Evolutionary conservation across 805 yeast genomes (phyloP).

Genomic region (Naumovozyma baii): DNA sequence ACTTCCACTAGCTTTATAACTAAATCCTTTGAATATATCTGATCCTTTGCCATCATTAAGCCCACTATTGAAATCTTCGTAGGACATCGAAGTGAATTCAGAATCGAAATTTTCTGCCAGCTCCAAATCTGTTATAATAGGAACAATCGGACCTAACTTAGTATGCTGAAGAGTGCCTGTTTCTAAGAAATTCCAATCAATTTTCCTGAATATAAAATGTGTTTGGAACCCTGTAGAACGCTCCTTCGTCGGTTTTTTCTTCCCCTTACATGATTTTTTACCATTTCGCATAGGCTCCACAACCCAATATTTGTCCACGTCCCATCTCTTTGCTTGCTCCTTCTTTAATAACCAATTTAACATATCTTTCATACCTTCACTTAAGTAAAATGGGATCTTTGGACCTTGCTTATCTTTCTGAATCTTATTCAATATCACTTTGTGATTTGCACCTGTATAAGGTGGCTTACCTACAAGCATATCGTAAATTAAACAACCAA

Average conservation of each 20-base stretch:
- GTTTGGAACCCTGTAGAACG: conserved; percentile 36
- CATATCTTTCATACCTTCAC: conserved; percentile 73
- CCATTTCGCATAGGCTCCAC: conserved; percentile 6
- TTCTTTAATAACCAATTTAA: conserved; percentile 56
- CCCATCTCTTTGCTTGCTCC: conserved; percentile 57
- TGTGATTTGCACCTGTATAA: conserved; percentile 73
- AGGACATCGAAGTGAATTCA: conserved; percentile 65
- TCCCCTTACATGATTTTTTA: conserved; percentile 13
- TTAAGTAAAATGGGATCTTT: conserved; percentile 65
- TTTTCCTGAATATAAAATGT: conserved; percentile 67
- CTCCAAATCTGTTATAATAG: conserved; percentile 69
- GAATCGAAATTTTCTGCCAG: conserved; percentile 77
- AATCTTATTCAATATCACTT: conserved; percentile 66
- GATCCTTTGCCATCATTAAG: conserved; percentile 4
- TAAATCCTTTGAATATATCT: conserved; percentile 30
- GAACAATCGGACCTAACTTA: conserved; percentile 68
- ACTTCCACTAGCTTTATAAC: conserved; percentile 30
- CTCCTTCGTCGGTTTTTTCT: conserved; percentile 24
- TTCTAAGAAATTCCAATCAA: conserved; percentile 57
- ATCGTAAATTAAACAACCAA: conserved; percentile 75
- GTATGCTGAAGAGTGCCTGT: conserved; percentile 36
- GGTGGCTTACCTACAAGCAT: conserved; percentile 83
- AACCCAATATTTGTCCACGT: conserved; percentile 46
- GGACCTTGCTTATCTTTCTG: conserved; percentile 44
- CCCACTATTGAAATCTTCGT: conserved; percentile 20